Evolutionary conservation across 2,329 filamentous ascomycete genomes (phyloP).

Genomic region (Diaporthe amygdali): DNA sequence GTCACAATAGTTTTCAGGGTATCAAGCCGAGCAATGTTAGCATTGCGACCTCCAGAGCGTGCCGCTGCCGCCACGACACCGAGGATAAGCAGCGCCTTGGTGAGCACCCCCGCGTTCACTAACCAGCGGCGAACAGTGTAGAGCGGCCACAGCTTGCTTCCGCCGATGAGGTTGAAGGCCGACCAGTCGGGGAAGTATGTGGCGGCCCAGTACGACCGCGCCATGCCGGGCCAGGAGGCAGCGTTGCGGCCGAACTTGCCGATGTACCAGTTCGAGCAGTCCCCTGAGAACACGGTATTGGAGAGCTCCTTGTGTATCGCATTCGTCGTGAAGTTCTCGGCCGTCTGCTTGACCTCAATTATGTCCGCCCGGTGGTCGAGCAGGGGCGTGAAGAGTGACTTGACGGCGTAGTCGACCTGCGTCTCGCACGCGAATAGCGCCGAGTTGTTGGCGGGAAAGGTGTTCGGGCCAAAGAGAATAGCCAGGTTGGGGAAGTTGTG

Average conservation of each 20-base stretch:
- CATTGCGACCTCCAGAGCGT: too few species aligned
- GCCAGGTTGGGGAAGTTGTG: conserved; percentile 38
- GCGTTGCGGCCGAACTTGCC: conserved; percentile 41
- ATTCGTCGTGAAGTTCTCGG: conserved; percentile 38
- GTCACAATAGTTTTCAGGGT: too few species aligned
- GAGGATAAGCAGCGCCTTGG: too few species aligned
- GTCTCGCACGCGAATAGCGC: conserved; percentile 28
- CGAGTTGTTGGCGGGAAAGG: conserved; percentile 29
- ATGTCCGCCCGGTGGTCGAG: conserved; percentile 36
- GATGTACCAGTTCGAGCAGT: conserved; percentile 49
- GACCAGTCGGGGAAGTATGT: not conserved
- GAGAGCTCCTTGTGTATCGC: conserved; percentile 36
- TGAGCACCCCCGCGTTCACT: too few species aligned
- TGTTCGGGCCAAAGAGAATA: conserved; percentile 34
- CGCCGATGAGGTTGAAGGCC: not conserved
- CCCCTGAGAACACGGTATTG: conserved; percentile 41
- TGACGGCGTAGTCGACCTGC: conserved; percentile 26
- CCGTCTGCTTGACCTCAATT: conserved; percentile 41
- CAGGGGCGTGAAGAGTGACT: conserved; percentile 29
- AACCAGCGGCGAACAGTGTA: too few species aligned
- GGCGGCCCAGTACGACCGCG: conserved; percentile 24
- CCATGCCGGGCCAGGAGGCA: conserved; percentile 38
- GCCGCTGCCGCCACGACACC: too few species aligned
- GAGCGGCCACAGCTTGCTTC: not conserved
- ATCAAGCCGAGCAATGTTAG: too few species aligned